Evolutionary conservation across 768 basidiomycete species (phyloP), one percentile per base, ranked within the genome.

Genomic region (Trametopsis cervina): DNA sequence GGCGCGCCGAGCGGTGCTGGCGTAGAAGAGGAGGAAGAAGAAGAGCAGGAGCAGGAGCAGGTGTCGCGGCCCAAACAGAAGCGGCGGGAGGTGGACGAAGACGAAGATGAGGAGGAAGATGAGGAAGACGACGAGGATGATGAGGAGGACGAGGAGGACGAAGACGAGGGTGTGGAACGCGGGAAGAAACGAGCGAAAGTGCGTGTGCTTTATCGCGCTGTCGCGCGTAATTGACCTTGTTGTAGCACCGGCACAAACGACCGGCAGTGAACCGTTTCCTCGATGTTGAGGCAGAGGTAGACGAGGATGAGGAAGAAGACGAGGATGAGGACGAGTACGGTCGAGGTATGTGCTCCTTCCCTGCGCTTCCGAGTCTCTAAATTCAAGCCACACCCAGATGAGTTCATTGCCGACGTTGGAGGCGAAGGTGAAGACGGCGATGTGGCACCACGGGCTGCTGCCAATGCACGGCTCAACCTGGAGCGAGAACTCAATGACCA

Each of bases 271-370:
- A 80, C 62, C 83, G 84, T 54, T 99, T 93, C 83, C 73, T 98
- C 56, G 96, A 98, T 79, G 77, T 94, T 48, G 91, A 95, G 69
- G 93, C 92, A 46, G 91, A 92, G 63, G 94, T 95, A 17, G 92
- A 92, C 56, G 93, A 96, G 24, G 96, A 98, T 17, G 96, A 97
- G 3, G 95, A 96, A 27, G 96, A 97, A 21, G 86, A 87, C 2
- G 92, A 95, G 17, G 90, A 84, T 4, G 88, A 88, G 2, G 86
- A 87, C 17, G 89, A 89, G 46, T 77, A 75, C 50, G 85, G 73
- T 0, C 57, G 56, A 54, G 68, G 68, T 68, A 10, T 67, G 71
- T 56, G 29, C 15, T 33, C 9, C n/a, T n/a, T n/a, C n/a, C n/a
- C n/a, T n/a, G 21, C 2, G 17, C 4, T 20, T 22, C 12, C 27